Percentiles rank a stretch among this genome's conserved stretches.
Evolutionary conservation across 371 early-diverging fungal genomes (phyloP).

Genomic region (Apophysomyces elegans): DNA sequence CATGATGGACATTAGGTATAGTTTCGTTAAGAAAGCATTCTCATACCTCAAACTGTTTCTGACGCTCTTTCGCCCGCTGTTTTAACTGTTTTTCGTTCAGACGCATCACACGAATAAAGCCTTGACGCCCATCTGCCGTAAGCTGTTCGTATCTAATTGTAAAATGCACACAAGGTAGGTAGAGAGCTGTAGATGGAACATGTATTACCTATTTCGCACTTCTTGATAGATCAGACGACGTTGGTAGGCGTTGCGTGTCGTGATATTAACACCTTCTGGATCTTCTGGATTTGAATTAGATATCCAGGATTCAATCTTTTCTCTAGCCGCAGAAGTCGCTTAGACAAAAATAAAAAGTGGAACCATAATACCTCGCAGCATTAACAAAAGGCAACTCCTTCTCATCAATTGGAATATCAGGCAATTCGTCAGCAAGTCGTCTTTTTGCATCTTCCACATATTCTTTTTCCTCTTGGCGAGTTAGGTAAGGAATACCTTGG

Average conservation of each 20-base stretch:
- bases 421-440: conserved; percentile 55
- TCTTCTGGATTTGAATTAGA: conserved; percentile 32
- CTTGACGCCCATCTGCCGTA: conserved; percentile 51
- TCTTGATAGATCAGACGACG: conserved; percentile 73
- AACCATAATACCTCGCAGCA: conserved; percentile 40
- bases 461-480: conserved; percentile 61
- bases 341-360: background rate
- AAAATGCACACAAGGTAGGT: too few species aligned
- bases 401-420: conserved; percentile 67
- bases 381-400: conserved; percentile 58
- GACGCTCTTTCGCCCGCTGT: conserved; percentile 34
- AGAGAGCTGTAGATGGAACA: too few species aligned
- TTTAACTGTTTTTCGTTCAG: conserved; percentile 46
- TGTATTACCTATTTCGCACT: conserved; percentile 53
- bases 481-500: conserved; percentile 80
- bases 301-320: conserved; percentile 55
- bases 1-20: background rate
- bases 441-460: conserved; percentile 48
- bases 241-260: conserved; percentile 59
- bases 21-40: background rate
- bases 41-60: conserved; percentile 29
- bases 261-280: conserved; percentile 51
- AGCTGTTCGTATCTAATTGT: conserved; percentile 36
- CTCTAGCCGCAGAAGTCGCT: conserved; percentile 23
- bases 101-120: conserved; percentile 45